Evolutionary conservation across 495 filamentous ascomycete genomes (phyloP).

Genomic region (Echria macrotheca): DNA sequence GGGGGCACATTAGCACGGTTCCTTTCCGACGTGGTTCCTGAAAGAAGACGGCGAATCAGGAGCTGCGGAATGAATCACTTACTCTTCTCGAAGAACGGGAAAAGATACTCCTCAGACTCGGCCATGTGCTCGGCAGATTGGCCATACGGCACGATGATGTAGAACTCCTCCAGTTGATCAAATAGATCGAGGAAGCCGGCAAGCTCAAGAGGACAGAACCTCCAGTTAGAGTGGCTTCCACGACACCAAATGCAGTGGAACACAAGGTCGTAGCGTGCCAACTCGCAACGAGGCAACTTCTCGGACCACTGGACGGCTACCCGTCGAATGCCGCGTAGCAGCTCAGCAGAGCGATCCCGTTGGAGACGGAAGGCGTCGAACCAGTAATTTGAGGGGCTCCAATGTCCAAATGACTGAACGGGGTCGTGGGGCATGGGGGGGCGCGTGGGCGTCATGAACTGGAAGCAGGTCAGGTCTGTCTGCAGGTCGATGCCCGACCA

Average conservation of each 20-base stretch:
- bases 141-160: neutral
- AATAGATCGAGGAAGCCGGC: slow-evolving; percentile 18
- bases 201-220: slow-evolving; percentile 13
- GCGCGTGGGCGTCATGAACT: neutral
- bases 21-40: neutral
- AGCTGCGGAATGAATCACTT: too few relatives aligned
- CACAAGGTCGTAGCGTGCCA: neutral
- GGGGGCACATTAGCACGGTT: neutral
- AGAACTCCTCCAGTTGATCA: slow-evolving; percentile 18
- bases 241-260: neutral
- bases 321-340: neutral
- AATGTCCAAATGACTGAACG: too few relatives aligned
- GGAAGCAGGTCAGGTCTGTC: neutral
- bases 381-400: too few relatives aligned
- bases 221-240: neutral
- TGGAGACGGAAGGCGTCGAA: neutral
- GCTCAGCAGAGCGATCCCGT: too few relatives aligned
- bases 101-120: neutral
- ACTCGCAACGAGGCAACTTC: neutral
- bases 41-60: too few relatives aligned
- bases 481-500: neutral
- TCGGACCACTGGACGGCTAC: neutral
- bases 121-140: neutral
- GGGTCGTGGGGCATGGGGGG: neutral
- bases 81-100: too few relatives aligned